Conservation (phyloP, 495 filamentous ascomycete genomes). For the Cercophora samala region DNA sequence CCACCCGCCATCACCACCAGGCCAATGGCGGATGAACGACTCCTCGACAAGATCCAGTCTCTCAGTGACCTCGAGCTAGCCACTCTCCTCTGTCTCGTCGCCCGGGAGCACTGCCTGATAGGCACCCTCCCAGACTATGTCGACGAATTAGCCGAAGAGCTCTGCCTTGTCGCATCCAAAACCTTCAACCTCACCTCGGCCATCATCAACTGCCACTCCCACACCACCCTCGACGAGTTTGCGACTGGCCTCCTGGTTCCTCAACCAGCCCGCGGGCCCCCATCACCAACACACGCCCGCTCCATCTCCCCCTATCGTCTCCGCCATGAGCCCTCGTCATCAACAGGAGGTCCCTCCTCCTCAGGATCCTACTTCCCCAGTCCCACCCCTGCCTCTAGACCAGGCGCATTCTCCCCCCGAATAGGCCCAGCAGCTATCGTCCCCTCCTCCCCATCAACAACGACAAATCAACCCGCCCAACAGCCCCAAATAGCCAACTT, state of each 20-base stretch:
- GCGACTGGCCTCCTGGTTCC: slow-evolving; percentile 61
- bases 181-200: slow-evolving; percentile 67
- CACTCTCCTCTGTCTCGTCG: slow-evolving; percentile 70
- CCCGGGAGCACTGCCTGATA: slow-evolving; percentile 83
- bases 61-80: slow-evolving; percentile 90
- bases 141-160: slow-evolving; percentile 64
- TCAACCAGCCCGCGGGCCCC: slow-evolving; percentile 12
- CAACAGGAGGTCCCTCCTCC: slow-evolving; percentile 12
- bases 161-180: slow-evolving; percentile 63
- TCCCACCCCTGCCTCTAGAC: background rate
- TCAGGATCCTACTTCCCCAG: slow-evolving; percentile 27
- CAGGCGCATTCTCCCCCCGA: slow-evolving; percentile 9
- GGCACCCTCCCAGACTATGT: slow-evolving; percentile 61
- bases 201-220: slow-evolving; percentile 66
- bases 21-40: slow-evolving; percentile 58
- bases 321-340: slow-evolving; percentile 25
- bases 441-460: slow-evolving; percentile 14
- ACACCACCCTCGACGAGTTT: slow-evolving; percentile 78
- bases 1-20: background rate
- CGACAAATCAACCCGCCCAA: background rate
- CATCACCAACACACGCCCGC: slow-evolving; percentile 27
- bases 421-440: slow-evolving; percentile 3
- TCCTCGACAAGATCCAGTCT: slow-evolving; percentile 63
- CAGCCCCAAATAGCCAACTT: slow-evolving; percentile 67
- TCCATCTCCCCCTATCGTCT: slow-evolving; percentile 35